Evolutionary conservation across 2,329 filamentous ascomycete species (phyloP).

Genomic region (Colletotrichum sp.): DNA sequence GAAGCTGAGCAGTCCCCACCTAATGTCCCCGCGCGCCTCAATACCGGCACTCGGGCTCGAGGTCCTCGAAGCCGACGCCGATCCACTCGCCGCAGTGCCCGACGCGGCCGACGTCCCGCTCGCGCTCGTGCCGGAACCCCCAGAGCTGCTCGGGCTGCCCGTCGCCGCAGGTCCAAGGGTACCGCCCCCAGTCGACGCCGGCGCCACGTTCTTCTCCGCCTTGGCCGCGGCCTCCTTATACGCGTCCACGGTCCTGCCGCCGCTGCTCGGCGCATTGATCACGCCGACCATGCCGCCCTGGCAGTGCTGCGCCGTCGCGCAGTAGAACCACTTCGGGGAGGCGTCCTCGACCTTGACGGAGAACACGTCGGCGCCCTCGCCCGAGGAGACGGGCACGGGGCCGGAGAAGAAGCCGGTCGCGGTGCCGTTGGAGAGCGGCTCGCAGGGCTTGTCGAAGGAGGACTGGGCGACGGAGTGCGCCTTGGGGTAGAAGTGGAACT

Average conservation of each 20-base stretch:
- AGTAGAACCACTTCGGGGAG: slow-evolving; percentile 70
- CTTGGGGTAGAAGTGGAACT: slow-evolving; percentile 48
- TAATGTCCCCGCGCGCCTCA: slow-evolving; percentile 9
- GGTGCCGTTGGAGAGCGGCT: slow-evolving; percentile 50
- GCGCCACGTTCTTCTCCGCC: slow-evolving; percentile 15
- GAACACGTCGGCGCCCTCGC: slow-evolving; percentile 24
- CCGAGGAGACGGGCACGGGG: slow-evolving; percentile 36
- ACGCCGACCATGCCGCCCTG: slow-evolving; percentile 65
- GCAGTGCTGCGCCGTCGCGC: slow-evolving; percentile 64
- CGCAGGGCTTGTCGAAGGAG: slow-evolving; percentile 63
- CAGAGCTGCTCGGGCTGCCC: background rate
- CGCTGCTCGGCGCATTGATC: slow-evolving; percentile 13
- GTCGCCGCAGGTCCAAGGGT: slow-evolving; percentile 8
- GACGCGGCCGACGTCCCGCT: background rate
- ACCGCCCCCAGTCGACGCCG: slow-evolving; percentile 16
- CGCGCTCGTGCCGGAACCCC: background rate
- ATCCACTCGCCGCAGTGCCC: background rate
- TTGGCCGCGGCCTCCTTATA: slow-evolving; percentile 6
- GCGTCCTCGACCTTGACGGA: slow-evolving; percentile 38
- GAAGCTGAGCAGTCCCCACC: slow-evolving; percentile 16
- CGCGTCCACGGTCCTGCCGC: background rate
- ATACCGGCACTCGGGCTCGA: slow-evolving; percentile 6
- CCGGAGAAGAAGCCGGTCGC: slow-evolving; percentile 54
- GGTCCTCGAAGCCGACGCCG: background rate
- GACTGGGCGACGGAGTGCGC: slow-evolving; percentile 69